Base-by-base conservation (phyloP, 352 stramenopile species). In the Albugo laibachii region DNA sequence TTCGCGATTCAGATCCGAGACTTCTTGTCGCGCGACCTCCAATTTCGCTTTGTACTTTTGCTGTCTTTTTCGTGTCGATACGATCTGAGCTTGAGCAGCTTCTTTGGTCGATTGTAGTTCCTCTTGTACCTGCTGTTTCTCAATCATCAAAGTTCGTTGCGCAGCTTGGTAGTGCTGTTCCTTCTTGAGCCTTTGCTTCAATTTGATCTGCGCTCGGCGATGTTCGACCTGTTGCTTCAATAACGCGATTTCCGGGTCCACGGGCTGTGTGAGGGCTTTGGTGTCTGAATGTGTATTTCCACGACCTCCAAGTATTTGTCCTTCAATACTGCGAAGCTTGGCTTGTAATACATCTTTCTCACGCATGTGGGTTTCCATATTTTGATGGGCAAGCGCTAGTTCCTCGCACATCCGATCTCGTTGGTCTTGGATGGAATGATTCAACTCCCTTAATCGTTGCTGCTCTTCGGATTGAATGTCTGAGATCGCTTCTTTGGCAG, bases 161-260 rank as follows among this genome's bases (percentile, higher is more conserved):
- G 72, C 65, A 0, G 73, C 69, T 21, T 82, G 69, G 36, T 65
- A 67, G 18, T 83, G 71, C 4, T 65, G 66, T 44, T 85, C 65
- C 13, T 75, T 74, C 39, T 76, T 83, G 36, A 61, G 69, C 13
- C 84, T 88, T 46, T 82, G 69, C 18, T 72, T 69, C 24, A 88
- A 52, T 37, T 88, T 86, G 50, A 86, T 72, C 52, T 89, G 77
- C 1, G 77, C 59, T 13, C 77, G 65, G 15, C 74, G 59, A 35
- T 81, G 80, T 43, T 83, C 76, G n/a, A 88, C 76, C 24, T 88
- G 76, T 36, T 88, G 76, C 52, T 81, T 81, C 11, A 88, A 54
- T 11, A 88, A 53, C 0, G 73, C 62, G 12, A 88, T 54, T 52
- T 88, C 73, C n/a, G 75, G 74, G 53, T 83, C 70, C 0, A 60